A percentile compares a stretch with the other conserved stretches of the same genome.
Conservation (phyloP, 805 yeast genomes). For the Grigorovia yakushimaensis region DNA sequence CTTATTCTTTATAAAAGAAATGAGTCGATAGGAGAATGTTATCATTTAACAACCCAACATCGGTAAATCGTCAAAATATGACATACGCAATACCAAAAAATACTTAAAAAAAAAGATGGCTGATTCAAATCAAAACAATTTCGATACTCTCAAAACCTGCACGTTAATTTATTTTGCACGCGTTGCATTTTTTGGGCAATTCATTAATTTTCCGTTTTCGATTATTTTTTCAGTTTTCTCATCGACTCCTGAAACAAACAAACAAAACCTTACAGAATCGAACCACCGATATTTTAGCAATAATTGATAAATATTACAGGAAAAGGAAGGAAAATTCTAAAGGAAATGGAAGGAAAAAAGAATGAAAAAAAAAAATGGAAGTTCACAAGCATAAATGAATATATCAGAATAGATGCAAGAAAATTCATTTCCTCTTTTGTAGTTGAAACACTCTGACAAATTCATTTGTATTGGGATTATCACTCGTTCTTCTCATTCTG, state of each 20-base stretch:
- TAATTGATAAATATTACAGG: no score
- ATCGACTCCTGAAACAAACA: neutral
- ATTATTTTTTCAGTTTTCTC: no score
- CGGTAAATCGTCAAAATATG: no score
- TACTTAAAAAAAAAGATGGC: neutral
- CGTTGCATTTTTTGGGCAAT: neutral
- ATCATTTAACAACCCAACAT: no score
- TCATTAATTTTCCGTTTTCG: neutral
- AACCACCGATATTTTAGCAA: no score
- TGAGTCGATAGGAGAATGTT: no score
- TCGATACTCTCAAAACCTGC: neutral
- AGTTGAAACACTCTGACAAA: slow-evolving; percentile 25
- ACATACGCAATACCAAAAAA: neutral
- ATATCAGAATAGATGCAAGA: no score
- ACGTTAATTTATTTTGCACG: neutral
- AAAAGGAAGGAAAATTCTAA: no score
- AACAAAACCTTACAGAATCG: neutral
- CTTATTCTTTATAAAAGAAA: no score
- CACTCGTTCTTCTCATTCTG: slow-evolving; percentile 23
- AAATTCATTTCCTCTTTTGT: slow-evolving; percentile 7
- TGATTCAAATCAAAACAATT: neutral
- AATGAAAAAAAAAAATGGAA: neutral
- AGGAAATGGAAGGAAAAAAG: neutral
- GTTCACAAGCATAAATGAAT: neutral
- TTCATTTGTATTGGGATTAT: slow-evolving; percentile 22